Evolutionary conservation across 495 filamentous ascomycete genomes (phyloP).

Genomic region (Hypoxylon subgilvum): DNA sequence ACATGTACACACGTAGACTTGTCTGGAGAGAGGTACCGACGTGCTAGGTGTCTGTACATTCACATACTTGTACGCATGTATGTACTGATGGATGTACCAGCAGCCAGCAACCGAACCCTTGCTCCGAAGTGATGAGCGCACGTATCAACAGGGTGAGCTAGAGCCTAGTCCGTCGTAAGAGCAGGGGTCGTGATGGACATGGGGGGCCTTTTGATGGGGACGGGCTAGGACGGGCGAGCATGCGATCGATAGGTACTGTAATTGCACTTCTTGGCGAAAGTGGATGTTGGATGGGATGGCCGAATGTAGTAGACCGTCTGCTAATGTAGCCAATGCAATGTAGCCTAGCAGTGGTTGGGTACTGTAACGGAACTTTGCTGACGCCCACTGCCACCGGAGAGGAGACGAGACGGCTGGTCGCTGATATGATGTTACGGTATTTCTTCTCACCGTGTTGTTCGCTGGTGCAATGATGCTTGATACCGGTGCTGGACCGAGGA

Average conservation of each 20-base stretch:
- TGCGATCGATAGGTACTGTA: constrained; percentile 34
- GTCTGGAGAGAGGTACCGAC: constrained; percentile 10
- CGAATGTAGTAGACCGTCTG: constrained; percentile 33
- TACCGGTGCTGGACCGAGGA: constrained; percentile 6
- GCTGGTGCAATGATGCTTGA: no score
- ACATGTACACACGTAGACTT: no score
- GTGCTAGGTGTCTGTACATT: background rate
- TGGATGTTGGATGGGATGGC: constrained; percentile 21
- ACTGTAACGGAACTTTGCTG: constrained; percentile 30
- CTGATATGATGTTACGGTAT: constrained; percentile 19
- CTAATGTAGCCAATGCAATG: background rate
- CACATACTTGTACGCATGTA: no score
- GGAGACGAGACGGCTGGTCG: constrained; percentile 1
- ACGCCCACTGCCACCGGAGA: constrained; percentile 4
- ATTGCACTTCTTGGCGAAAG: constrained; percentile 30
- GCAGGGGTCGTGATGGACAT: constrained; percentile 13
- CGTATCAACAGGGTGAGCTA: constrained; percentile 38
- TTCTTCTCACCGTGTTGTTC: constrained; percentile 24
- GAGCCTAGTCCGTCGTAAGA: constrained; percentile 13
- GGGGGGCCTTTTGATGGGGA: background rate
- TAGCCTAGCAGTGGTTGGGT: constrained; percentile 22
- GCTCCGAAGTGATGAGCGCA: constrained; percentile 18
- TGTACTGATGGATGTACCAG: no score
- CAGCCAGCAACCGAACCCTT: no score
- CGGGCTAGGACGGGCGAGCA: constrained; percentile 23